Evolutionary conservation across 140 eudicot genomes (phyloP).

Genomic region (Anethum foeniculum): DNA sequence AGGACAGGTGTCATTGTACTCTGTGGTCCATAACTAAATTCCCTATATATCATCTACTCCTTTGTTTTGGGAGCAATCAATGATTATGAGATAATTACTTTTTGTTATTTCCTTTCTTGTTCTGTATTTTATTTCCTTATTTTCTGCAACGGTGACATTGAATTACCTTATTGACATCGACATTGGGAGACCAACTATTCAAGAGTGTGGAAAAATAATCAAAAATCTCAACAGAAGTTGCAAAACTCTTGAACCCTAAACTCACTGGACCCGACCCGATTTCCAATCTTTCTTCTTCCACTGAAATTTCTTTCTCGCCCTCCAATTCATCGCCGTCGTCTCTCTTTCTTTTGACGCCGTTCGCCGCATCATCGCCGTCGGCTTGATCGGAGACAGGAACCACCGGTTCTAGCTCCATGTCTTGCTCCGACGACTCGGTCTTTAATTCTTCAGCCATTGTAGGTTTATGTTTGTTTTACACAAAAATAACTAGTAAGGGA

Average conservation of each 20-base stretch:
- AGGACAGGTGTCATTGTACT: too few species aligned
- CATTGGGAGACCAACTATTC: conserved; percentile 65
- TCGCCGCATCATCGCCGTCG: conserved; percentile 18
- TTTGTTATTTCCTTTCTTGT: too few species aligned
- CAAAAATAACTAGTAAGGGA: neutral
- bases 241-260: conserved; percentile 53
- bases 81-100: too few species aligned
- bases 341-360: conserved; percentile 43
- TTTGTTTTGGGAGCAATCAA: too few species aligned
- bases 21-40: too few species aligned
- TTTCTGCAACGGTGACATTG: too few species aligned
- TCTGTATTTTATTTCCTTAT: too few species aligned
- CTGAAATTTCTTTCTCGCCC: neutral
- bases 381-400: conserved; percentile 7
- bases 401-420: conserved; percentile 44
- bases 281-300: conserved; percentile 31
- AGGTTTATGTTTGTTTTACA: neutral
- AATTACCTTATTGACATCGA: conserved; percentile 70
- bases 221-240: conserved; percentile 46
- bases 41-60: too few species aligned
- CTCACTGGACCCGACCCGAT: conserved; percentile 24
- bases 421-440: conserved; percentile 16
- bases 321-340: conserved; percentile 40
- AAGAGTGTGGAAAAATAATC: conserved; percentile 63
- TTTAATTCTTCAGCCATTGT: conserved; percentile 30